Conservation (phyloP, 495 filamentous ascomycete genomes). For the Chaetomium fimeti region DNA sequence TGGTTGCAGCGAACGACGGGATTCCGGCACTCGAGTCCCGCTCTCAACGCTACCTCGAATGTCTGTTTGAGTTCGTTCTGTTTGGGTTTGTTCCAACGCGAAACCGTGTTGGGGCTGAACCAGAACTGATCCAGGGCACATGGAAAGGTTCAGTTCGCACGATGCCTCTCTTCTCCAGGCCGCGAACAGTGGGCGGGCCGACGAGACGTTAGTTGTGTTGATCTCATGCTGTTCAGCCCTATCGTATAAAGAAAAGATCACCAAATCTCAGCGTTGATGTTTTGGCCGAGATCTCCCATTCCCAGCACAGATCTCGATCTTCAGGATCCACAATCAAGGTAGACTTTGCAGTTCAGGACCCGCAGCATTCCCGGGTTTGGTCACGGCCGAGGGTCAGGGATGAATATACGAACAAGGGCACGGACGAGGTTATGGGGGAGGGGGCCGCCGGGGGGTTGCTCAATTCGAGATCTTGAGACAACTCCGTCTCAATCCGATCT, state of each 20-base stretch:
- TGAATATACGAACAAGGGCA: neutral
- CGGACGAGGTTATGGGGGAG: neutral
- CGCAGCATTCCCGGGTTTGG: neutral
- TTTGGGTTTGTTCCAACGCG: conserved; percentile 1
- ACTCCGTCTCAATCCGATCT: neutral
- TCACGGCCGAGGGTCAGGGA: neutral
- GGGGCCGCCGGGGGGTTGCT: neutral
- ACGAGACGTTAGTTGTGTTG: neutral
- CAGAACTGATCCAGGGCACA: neutral
- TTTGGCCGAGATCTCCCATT: neutral
- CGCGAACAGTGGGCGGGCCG: neutral
- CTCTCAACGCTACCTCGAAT: neutral
- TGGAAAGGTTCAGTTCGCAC: neutral
- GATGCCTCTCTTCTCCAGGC: neutral
- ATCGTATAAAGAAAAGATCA: neutral
- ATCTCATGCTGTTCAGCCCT: neutral
- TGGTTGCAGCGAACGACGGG: neutral
- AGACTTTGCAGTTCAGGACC: neutral
- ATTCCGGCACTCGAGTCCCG: neutral
- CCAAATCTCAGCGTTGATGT: neutral
- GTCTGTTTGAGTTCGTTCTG: neutral
- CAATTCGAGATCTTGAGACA: neutral
- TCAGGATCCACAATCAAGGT: conserved; percentile 4
- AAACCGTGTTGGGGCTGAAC: neutral
- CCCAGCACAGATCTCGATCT: neutral